Base-by-base conservation (phyloP, 768 basidiomycete genomes). In the Boletus speciosus region DNA sequence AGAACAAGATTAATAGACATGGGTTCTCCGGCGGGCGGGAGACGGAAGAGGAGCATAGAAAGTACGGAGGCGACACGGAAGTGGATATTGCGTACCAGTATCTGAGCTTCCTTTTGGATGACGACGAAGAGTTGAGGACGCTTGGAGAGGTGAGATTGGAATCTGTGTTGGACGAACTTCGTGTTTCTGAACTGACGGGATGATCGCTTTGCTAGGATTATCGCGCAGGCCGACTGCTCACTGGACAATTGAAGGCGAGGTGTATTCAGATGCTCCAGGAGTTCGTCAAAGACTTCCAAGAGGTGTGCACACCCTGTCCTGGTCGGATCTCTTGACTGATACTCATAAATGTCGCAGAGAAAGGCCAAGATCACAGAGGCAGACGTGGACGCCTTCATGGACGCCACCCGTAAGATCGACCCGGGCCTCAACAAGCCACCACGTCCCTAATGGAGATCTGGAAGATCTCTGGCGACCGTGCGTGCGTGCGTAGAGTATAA, bases 21-120 rank as follows among this genome's bases (percentile, higher is more conserved):
- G 97, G 93, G 3, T 99, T 98, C 73, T 94, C 91, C 1, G 97
- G 97, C 10, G 97, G 97, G 21, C 78, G 83, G 67, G 95, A 94
- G 72, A 93, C 93, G n/a, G 88, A 93, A 71, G 96, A 98, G 71
- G 92, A 97, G 56, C 97, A 99, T 68, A 68, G 93, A 58, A 80
- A 77, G 63, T 73, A 88, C 16, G 97, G 97, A 5, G 97, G 97
- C 0, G 81, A 98, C 69, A 85, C 93, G 1, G 93, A 98, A 49
- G 93, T 98, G 19, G 97, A 99, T 70, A 92, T 99, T 51, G 80
- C 87, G 52, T 98, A 93, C 71, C 95, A 98, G 73, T 99, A 97
- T 70, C 69, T 99, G 58, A 81, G 84, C 11, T 98, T 98, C 81
- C 97, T 98, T 71, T 75, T 97, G 67, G 95, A 98, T 1, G 91